Percentiles rank a stretch among this genome's conserved stretches.
Evolutionary conservation across 2,329 filamentous ascomycete genomes (phyloP).

Genomic region (Emmonsiellopsis sp.): DNA sequence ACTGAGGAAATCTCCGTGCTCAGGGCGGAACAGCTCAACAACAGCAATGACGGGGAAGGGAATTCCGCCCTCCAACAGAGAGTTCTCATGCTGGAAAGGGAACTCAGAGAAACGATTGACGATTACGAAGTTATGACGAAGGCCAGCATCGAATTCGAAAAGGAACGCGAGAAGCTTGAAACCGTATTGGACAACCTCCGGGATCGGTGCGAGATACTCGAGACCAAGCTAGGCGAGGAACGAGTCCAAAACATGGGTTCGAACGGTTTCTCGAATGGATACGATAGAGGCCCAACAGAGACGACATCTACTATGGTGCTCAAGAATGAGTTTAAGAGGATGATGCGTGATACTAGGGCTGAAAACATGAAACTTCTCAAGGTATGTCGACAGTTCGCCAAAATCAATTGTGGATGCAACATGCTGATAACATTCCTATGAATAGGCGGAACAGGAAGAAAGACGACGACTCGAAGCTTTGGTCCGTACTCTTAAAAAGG

Average conservation of each 20-base stretch:
- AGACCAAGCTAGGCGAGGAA: slow-evolving; percentile 57
- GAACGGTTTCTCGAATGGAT: slow-evolving; percentile 23
- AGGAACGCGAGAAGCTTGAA: slow-evolving; percentile 58
- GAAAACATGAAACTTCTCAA: slow-evolving; percentile 57
- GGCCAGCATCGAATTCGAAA: slow-evolving; percentile 60
- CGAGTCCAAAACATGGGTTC: slow-evolving; percentile 56
- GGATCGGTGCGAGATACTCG: slow-evolving; percentile 54
- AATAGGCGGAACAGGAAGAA: slow-evolving; percentile 62
- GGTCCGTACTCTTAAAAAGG: slow-evolving; percentile 42
- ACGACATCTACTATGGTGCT: slow-evolving; percentile 59
- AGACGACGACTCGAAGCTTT: slow-evolving; percentile 56
- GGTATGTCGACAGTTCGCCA: slow-evolving; percentile 38
- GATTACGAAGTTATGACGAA: slow-evolving; percentile 64
- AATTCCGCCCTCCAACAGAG: slow-evolving; percentile 33
- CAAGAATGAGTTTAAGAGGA: slow-evolving; percentile 68
- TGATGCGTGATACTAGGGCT: slow-evolving; percentile 63
- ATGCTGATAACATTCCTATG: slow-evolving; percentile 8
- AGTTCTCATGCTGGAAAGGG: slow-evolving; percentile 50
- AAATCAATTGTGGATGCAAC: slow-evolving; percentile 14
- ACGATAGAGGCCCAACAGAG: slow-evolving; percentile 34
- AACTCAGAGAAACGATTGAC: slow-evolving; percentile 56
- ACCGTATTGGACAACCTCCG: slow-evolving; percentile 52
- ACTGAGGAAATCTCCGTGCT: slow-evolving; percentile 38
- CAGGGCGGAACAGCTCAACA: slow-evolving; percentile 22
- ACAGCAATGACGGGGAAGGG: slow-evolving; percentile 8